Percentiles rank a stretch among this genome's conserved stretches.
Conservation (phyloP, 139 green algal species). For the Ulvella scutata region DNA sequence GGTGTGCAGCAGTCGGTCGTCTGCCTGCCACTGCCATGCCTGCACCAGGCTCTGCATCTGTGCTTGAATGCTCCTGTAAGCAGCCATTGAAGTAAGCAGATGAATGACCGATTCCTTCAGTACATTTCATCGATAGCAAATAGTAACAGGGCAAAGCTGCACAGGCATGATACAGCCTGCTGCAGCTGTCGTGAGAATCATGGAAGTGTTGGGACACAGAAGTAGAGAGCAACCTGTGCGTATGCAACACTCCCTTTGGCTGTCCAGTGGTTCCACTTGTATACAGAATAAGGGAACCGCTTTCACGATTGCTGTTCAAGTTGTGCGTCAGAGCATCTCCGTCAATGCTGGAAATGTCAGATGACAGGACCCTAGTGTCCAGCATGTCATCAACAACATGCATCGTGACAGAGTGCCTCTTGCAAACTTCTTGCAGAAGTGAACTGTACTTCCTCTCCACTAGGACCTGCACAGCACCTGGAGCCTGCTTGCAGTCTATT, state of each 20-base stretch:
- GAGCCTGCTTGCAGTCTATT: neutral
- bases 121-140: no score
- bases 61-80: constrained; percentile 38
- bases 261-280: constrained; percentile 90
- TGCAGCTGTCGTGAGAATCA: neutral
- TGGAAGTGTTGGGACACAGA: neutral
- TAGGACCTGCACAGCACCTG: neutral
- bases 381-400: neutral
- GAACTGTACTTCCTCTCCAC: constrained; percentile 2
- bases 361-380: neutral
- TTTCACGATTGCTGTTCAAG: neutral
- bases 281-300: constrained; percentile 86
- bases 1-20: constrained; percentile 72
- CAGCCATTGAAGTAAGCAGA: neutral
- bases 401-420: neutral
- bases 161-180: no score
- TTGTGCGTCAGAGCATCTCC: neutral
- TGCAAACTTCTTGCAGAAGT: constrained; percentile 4
- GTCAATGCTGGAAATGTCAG: neutral
- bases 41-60: constrained; percentile 40
- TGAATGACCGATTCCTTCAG: no score
- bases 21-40: constrained; percentile 58
- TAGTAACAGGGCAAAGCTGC: no score
- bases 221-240: constrained; percentile 31
- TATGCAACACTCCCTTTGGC: constrained; percentile 83